These are phyloP conservation scores for Limnomonas spitsbergensis DNA, from an alignment of 139 green algal genomes.

Conservation along the genomic window DNA sequence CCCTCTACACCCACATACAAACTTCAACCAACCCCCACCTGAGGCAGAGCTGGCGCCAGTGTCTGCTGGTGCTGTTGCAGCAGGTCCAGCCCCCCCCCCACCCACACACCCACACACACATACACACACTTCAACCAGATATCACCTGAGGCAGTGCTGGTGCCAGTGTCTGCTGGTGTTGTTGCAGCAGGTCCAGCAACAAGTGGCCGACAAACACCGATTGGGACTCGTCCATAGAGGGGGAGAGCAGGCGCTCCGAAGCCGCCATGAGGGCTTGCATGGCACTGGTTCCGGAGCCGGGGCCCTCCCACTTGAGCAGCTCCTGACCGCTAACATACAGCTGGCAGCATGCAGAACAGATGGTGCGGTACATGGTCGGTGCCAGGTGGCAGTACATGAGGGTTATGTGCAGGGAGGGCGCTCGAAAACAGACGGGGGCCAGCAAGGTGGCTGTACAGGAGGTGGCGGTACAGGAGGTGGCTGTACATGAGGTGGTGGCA, in stretches of 20 bases:
- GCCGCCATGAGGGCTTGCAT: slow-evolving; percentile 3
- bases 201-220: slow-evolving; percentile 24
- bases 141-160: slow-evolving; percentile 19
- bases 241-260: slow-evolving; percentile 14
- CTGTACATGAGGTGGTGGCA: no score
- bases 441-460: no score
- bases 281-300: not conserved
- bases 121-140: not conserved
- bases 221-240: slow-evolving; percentile 7
- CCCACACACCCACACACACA: not conserved
- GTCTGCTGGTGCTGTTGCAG: not conserved
- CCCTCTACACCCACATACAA: no score
- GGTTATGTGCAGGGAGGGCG: no score
- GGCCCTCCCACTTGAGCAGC: slow-evolving; percentile 19
- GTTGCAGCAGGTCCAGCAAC: slow-evolving; percentile 16
- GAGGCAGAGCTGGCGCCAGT: no score
- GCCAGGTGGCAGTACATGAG: no score
- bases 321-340: slow-evolving; percentile 16
- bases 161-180: slow-evolving; percentile 9
- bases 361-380: no score
- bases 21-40: no score
- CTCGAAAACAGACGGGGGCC: no score
- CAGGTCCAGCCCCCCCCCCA: not conserved
- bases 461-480: no score
- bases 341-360: not conserved